Conservation (phyloP, 352 stramenopile genomes). For the Pythium rhizo-oryzae region DNA sequence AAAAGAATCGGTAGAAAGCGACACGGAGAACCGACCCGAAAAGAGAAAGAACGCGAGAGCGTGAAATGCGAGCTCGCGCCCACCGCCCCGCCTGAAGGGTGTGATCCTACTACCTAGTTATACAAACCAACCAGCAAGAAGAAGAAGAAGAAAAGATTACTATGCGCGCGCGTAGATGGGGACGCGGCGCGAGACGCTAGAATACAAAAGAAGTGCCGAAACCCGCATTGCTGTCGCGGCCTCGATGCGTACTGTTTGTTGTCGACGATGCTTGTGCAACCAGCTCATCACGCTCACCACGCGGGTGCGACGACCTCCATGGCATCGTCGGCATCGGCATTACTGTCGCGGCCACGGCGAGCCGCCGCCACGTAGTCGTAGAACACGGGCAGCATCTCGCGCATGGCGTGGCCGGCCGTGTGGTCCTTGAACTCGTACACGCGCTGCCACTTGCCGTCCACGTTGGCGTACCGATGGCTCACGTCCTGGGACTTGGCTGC, state of each 20-base stretch:
- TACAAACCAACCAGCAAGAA: not conserved
- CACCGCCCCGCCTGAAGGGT: too few species aligned
- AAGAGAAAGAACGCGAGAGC: not conserved
- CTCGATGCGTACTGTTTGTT: too few species aligned
- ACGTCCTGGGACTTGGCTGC: constrained; percentile 61
- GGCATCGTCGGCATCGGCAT: too few species aligned
- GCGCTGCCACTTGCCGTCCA: constrained; percentile 81
- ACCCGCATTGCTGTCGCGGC: not conserved
- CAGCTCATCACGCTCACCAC: constrained; percentile 3
- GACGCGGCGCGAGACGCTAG: not conserved
- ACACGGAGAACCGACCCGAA: not conserved
- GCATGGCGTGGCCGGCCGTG: constrained; percentile 54
- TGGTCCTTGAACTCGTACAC: constrained; percentile 80
- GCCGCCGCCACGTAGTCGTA: constrained; percentile 42
- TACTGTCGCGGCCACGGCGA: not conserved
- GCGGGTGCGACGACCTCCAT: not conserved
- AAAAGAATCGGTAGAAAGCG: not conserved
- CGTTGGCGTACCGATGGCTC: constrained; percentile 76
- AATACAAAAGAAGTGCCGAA: constrained; percentile 9
- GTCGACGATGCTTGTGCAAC: too few species aligned
- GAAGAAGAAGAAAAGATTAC: not conserved
- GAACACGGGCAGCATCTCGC: constrained; percentile 75
- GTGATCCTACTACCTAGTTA: too few species aligned
- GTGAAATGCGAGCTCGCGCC: too few species aligned
- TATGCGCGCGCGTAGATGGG: not conserved